These are phyloP conservation scores for Clavispora fructus DNA, from an alignment of 805 yeast genomes.

Conservation along the genomic window DNA sequence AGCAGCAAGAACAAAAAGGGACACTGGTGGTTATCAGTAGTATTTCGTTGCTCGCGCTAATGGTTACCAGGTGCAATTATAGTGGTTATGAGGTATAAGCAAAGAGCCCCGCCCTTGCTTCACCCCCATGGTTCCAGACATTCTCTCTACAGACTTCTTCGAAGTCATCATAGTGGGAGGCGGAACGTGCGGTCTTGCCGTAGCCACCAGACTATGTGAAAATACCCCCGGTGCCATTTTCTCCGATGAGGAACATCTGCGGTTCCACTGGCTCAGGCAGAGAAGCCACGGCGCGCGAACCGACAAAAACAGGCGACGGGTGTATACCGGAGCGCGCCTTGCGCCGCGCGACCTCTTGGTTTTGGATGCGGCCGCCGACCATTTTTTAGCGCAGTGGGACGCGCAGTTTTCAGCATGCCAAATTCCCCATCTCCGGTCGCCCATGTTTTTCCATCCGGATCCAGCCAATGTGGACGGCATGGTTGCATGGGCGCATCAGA, in stretches of 20 bases:
- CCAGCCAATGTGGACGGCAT: constrained; percentile 41
- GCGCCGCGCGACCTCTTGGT: constrained; percentile 20
- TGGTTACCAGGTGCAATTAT: neutral
- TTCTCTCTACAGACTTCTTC: constrained; percentile 16
- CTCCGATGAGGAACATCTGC: constrained; percentile 44
- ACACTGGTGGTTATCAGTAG: neutral
- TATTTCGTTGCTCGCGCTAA: too few relatives aligned
- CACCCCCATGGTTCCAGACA: constrained; percentile 3
- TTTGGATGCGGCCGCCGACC: constrained; percentile 28
- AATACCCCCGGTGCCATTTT: constrained; percentile 37
- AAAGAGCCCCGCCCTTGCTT: neutral
- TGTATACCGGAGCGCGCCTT: neutral
- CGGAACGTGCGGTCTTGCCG: constrained; percentile 42
- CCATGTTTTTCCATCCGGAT: constrained; percentile 46
- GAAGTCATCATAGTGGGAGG: constrained; percentile 42
- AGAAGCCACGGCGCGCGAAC: neutral
- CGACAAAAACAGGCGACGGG: neutral
- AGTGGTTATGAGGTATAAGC: neutral
- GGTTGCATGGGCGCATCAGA: constrained; percentile 33
- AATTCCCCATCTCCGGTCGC: constrained; percentile 39
- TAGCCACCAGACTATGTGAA: constrained; percentile 39
- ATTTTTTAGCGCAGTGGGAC: constrained; percentile 41
- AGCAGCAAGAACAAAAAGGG: too few relatives aligned
- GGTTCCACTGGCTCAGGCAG: constrained; percentile 41
- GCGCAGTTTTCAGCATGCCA: constrained; percentile 37